phyloP scores from a whole-genome alignment of 306 rosid species.

The Boehmeria nivea region DNA sequence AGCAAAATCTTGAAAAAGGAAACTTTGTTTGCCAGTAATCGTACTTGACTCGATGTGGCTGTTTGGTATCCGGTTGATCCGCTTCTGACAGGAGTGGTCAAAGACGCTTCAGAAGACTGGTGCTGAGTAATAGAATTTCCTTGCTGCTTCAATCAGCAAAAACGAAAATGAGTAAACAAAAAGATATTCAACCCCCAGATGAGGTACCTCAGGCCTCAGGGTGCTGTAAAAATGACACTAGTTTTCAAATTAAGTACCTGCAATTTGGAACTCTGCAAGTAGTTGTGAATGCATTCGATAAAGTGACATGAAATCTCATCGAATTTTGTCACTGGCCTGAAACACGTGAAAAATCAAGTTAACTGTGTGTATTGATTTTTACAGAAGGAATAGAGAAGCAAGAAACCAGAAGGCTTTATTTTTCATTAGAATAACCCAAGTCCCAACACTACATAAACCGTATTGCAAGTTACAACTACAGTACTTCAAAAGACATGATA shows the following conservation, averaged over 20 bases:
- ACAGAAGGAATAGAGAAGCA: too few relatives aligned
- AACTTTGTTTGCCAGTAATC: conserved; percentile 14
- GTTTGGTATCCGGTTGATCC: conserved; percentile 43
- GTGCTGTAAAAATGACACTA: too few relatives aligned
- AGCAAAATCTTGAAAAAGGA: conserved; percentile 6
- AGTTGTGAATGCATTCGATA: conserved; percentile 79
- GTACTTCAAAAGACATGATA: too few relatives aligned
- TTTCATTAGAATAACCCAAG: too few relatives aligned
- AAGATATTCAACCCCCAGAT: background rate
- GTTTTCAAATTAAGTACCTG: conserved; percentile 35
- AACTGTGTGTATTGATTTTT: too few relatives aligned
- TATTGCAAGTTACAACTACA: too few relatives aligned
- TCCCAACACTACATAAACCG: too few relatives aligned
- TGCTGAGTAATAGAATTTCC: conserved; percentile 40
- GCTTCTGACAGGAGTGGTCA: conserved; percentile 39
- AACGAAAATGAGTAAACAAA: background rate
- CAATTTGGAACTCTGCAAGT: conserved; percentile 46
- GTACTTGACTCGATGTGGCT: conserved; percentile 47
- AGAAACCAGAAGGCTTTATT: too few relatives aligned
- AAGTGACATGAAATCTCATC: conserved; percentile 87
- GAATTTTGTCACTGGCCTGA: conserved; percentile 74
- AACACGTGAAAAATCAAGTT: conserved; percentile 20
- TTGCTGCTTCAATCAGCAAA: conserved; percentile 30
- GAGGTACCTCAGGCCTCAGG: too few relatives aligned
- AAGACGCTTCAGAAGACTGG: conserved; percentile 33